Base-by-base conservation (phyloP, 108 stramenopile genomes). In the Skeletonema costatum region DNA sequence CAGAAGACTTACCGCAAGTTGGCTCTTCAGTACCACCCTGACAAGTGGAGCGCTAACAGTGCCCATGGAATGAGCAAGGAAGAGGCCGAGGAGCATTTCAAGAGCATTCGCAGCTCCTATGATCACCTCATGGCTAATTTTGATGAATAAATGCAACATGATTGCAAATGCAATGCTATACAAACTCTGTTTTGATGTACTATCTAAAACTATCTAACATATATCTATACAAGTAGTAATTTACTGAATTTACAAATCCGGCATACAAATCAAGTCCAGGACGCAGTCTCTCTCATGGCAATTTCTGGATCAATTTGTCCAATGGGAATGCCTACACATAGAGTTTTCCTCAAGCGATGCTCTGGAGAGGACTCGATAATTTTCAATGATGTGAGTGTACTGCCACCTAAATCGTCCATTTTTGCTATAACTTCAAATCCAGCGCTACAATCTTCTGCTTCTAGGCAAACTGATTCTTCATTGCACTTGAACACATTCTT, bases 371-470 rank as follows among this genome's bases (percentile, higher is more conserved):
- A 29, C 25, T 56, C 53, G 10, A 56, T 5, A 56, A 56, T 25
- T 25, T 56, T 4, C 29, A 56, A 10, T 0, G 53, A 56, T 56
- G 25, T 56, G 9, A n/a, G 53, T 25, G 25, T 56, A 56, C n/a
- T 56, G 25, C 21, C 17, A 29, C 25, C 25, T 25, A 25, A 25
- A 25, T 25, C 53, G 8, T 21, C 53, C 9, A 29, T 56, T 56
- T 56, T 25, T n/a, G 74, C 74, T 60, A 81, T 75, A 19, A 81
- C 70, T 59, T 81, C 80, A 81, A 81, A 81, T 17, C 80, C 80
- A 71, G 71, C 70, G 35, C 63, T 62, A 61, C 42, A 67, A 13
- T 65, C 69, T 62, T 81, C 80, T 42, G 60, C 32, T 19, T 81
- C 80, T 38, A 64, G 44, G 5, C 56, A 64, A 14, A 60, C 64